phyloP scores from a whole-genome alignment of 768 basidiomycete genomes.

The Sistotremastrum niveocremeum region DNA sequence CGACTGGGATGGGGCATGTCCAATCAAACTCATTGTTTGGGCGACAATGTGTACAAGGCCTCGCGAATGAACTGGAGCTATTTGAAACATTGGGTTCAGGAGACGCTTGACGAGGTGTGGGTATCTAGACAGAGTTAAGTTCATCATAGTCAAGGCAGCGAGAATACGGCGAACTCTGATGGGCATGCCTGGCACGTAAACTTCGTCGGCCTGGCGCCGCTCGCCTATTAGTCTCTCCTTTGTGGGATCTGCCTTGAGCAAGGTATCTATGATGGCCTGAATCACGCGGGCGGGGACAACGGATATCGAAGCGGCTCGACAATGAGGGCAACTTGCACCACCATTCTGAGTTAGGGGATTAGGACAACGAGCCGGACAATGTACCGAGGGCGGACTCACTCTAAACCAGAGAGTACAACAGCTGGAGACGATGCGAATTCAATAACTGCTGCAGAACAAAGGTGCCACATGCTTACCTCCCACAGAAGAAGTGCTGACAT shows the following conservation, averaged over 20 bases:
- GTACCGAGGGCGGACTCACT: slow-evolving; percentile 34
- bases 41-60: slow-evolving; percentile 70
- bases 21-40: slow-evolving; percentile 63
- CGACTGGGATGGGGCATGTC: slow-evolving; percentile 69
- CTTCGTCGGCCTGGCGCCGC: slow-evolving; percentile 67
- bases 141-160: neutral
- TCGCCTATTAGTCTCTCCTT: slow-evolving; percentile 57
- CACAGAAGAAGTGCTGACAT: slow-evolving; percentile 86
- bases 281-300: slow-evolving; percentile 63
- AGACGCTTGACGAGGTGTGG: slow-evolving; percentile 59
- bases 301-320: slow-evolving; percentile 52
- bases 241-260: slow-evolving; percentile 59
- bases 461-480: slow-evolving; percentile 39
- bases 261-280: slow-evolving; percentile 56
- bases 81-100: slow-evolving; percentile 62
- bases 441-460: neutral
- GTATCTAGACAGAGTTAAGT: slow-evolving; percentile 34
- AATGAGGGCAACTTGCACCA: slow-evolving; percentile 74
- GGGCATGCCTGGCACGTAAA: slow-evolving; percentile 49
- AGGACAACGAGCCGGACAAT: neutral
- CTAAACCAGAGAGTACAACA: slow-evolving; percentile 76
- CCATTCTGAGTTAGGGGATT: slow-evolving; percentile 42
- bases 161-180: slow-evolving; percentile 40
- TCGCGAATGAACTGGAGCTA: slow-evolving; percentile 43
- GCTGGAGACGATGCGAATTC: slow-evolving; percentile 21